A percentile compares a stretch with the other conserved stretches of the same genome.
Evolutionary conservation across 768 basidiomycete genomes (phyloP).

Genomic region (Russula vinacea): DNA sequence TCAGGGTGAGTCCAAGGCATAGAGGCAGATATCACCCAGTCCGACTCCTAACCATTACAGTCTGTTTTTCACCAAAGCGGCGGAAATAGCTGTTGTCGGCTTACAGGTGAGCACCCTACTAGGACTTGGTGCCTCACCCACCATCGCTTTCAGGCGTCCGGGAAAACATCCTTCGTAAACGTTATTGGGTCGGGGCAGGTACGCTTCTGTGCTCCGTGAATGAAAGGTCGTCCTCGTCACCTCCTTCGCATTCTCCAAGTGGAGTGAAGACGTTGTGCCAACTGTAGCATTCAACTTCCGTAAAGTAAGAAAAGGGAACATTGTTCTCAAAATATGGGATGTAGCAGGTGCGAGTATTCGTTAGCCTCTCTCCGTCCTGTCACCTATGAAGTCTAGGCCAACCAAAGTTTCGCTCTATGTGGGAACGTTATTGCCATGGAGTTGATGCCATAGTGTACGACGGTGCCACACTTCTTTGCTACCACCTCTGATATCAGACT

Average conservation of each 20-base stretch:
- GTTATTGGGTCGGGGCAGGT: conserved; percentile 86
- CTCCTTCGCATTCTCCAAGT: conserved; percentile 43
- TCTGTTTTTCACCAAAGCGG: conserved; percentile 82
- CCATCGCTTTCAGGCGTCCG: conserved; percentile 63
- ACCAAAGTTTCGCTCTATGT: conserved; percentile 92
- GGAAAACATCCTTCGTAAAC: conserved; percentile 93
- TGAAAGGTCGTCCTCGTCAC: conserved; percentile 1
- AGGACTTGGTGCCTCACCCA: conserved; percentile 1
- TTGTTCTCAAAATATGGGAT: conserved; percentile 93
- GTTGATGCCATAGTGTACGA: conserved; percentile 89
- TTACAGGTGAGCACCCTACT: conserved; percentile 56
- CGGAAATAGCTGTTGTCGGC: conserved; percentile 90
- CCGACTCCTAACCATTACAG: conserved; percentile 37
- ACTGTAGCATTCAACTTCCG: conserved; percentile 92
- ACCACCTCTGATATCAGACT: background rate
- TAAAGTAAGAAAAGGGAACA: conserved; percentile 83
- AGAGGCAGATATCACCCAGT: background rate
- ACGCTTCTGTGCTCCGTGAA: conserved; percentile 14
- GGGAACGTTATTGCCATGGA: conserved; percentile 91
- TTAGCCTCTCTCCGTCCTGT: background rate
- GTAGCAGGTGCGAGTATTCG: conserved; percentile 64
- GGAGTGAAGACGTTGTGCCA: conserved; percentile 95
- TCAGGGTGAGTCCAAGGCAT: conserved; percentile 40
- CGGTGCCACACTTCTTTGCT: background rate
- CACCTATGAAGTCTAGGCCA: conserved; percentile 53